Conservation (phyloP, 148 eudicot genomes). For the Camellia sinensis region DNA sequence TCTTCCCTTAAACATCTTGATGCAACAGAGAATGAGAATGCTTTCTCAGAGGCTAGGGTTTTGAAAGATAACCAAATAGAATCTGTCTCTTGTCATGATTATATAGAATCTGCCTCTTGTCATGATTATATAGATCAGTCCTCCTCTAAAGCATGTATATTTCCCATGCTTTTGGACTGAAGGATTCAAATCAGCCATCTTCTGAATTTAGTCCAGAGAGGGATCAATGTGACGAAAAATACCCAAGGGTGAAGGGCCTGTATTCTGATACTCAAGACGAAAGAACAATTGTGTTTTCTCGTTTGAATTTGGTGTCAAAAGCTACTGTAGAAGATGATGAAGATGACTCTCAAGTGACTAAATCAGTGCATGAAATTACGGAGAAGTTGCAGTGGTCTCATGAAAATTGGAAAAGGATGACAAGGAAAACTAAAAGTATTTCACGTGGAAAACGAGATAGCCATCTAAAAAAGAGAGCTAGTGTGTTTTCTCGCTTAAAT, state of each 20-base stretch:
- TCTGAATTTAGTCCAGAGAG: background rate
- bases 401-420: slow-evolving; percentile 17
- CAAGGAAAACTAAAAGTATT: background rate
- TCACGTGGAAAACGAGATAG: background rate
- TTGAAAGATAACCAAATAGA: background rate
- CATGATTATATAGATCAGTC: background rate
- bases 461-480: slow-evolving; percentile 2
- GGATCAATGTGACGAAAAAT: background rate
- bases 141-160: slow-evolving; percentile 3
- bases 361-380: slow-evolving; percentile 18
- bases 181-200: slow-evolving; percentile 3
- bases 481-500: slow-evolving; percentile 22
- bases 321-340: slow-evolving; percentile 8
- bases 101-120: background rate
- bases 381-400: slow-evolving; percentile 15
- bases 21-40: slow-evolving; percentile 1
- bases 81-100: background rate
- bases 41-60: background rate
- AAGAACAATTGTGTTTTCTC: slow-evolving; percentile 17
- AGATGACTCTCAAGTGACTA: background rate
- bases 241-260: slow-evolving; percentile 11
- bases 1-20: slow-evolving; percentile 16
- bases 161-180: background rate
- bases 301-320: slow-evolving; percentile 5
- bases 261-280: slow-evolving; percentile 19